Evolutionary conservation across 2,329 filamentous ascomycete species (phyloP).

Genomic region (Colletotrichum incanum): DNA sequence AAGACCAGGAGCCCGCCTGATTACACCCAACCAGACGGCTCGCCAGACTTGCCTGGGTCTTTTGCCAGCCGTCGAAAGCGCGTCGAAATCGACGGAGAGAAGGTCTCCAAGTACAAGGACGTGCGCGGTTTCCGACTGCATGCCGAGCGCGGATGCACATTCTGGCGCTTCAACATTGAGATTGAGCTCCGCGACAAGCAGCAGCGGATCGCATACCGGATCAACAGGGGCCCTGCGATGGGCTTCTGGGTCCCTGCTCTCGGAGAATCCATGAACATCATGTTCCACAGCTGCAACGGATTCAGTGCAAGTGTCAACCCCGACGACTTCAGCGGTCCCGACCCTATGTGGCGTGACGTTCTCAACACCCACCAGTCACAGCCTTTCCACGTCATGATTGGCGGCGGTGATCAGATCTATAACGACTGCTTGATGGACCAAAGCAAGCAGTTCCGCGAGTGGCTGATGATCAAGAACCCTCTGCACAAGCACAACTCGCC

Average conservation of each 20-base stretch:
- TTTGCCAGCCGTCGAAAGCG: conserved; percentile 69
- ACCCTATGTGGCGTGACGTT: conserved; percentile 97
- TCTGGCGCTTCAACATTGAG: conserved; percentile 98
- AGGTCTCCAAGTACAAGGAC: conserved; percentile 84
- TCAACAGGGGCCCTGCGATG: conserved; percentile 90
- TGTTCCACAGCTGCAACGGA: conserved; percentile 98
- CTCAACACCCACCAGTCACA: conserved; percentile 91
- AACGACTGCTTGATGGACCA: conserved; percentile 88
- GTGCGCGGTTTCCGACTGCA: conserved; percentile 87
- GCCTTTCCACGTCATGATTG: conserved; percentile 98
- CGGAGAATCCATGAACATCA: conserved; percentile 94
- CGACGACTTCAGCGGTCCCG: conserved; percentile 88
- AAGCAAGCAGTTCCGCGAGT: conserved; percentile 83
- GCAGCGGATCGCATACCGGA: conserved; percentile 92
- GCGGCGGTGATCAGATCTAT: conserved; percentile 97
- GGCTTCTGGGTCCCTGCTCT: conserved; percentile 95
- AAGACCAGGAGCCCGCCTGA: conserved; percentile 70
- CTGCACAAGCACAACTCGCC: conserved; percentile 84
- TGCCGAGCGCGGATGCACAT: conserved; percentile 88
- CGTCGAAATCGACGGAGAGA: conserved; percentile 81
- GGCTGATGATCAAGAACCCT: conserved; percentile 86
- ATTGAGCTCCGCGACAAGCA: conserved; percentile 86
- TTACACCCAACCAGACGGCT: conserved; percentile 57
- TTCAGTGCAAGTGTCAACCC: conserved; percentile 87
- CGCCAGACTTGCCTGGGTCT: conserved; percentile 66